Percentiles rank a stretch among this genome's conserved stretches.
These are phyloP conservation scores for Grosmannia clavigera DNA, from an alignment of 2,329 filamentous ascomycete species.

Conservation along the genomic window DNA sequence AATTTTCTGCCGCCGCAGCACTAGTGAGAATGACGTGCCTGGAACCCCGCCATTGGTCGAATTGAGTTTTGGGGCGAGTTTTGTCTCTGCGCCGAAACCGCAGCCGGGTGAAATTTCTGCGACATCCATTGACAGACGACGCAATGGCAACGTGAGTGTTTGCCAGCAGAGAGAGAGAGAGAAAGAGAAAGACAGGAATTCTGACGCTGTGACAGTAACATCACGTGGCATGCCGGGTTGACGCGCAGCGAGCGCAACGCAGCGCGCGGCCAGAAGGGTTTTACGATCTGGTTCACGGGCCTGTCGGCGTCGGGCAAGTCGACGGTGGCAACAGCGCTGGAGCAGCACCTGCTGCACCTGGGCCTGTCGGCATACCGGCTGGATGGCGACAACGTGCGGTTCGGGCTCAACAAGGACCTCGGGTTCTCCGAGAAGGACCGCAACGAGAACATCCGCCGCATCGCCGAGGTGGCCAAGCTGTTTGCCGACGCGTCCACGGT, in stretches of 20 bases:
- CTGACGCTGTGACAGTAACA: conserved; percentile 49
- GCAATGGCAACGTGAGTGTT: conserved; percentile 6
- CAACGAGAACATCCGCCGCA: conserved; percentile 95
- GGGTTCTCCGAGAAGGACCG: conserved; percentile 88
- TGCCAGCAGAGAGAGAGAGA: background rate
- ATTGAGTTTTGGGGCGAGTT: background rate
- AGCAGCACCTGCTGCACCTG: conserved; percentile 88
- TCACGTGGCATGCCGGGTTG: conserved; percentile 79
- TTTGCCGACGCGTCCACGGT: conserved; percentile 85
- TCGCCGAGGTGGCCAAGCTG: conserved; percentile 89
- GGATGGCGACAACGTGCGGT: conserved; percentile 96
- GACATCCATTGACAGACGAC: background rate
- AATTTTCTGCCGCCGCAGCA: background rate
- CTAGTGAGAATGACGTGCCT: background rate
- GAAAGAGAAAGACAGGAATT: background rate
- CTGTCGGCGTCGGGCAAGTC: conserved; percentile 95
- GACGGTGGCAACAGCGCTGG: conserved; percentile 88
- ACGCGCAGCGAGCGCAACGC: conserved; percentile 64
- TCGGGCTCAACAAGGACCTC: conserved; percentile 95
- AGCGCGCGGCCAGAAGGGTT: conserved; percentile 70
- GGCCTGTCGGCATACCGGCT: conserved; percentile 79
- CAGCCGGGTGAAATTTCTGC: background rate
- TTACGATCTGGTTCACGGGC: conserved; percentile 96
- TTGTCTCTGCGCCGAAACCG: background rate
- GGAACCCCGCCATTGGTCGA: background rate